Base-by-base conservation (phyloP, 176 grass and related monocot genomes). In the Raddia distichophylla region DNA sequence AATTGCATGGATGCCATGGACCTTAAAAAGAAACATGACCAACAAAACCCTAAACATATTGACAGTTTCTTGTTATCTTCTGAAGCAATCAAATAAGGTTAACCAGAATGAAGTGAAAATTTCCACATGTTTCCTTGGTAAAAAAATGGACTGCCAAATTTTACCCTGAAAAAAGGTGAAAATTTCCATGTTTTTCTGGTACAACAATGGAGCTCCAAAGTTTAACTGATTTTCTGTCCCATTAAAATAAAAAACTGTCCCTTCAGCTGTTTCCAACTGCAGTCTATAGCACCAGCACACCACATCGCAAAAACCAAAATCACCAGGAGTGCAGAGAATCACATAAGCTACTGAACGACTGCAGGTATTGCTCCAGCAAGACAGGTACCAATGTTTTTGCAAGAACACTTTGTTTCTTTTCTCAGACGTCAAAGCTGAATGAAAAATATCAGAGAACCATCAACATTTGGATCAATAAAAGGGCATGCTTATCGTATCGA, bases 391-490 rank as follows among this genome's bases (percentile, higher is more conserved):
- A 63, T 51, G 53, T 7, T 4, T 34, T 17, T 52, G 58, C 51
- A 59, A 49, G 3, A 84, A 13, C 3, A 73, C 69, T 7, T 15
- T 37, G n/a, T 53, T 48, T 73, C 65, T 89, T 77, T 60, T 71
- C 76, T 74, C 66, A 60, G 58, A 73, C 10, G 32, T 59, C 51
- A 82, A 82, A 47, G 54, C 60, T 60, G 78, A 86, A 67, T 22
- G 69, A 73, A 81, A 62, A 75, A 74, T 52, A 67, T 7, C 69
- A 85, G 37, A 76, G 7, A 10, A 53, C 49, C n/a, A 71, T 3
- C 78, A 82, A 73, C 33, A 81, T 72, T 74, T 64, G 27, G 10
- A 64, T 27, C 66, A 49, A 85, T 57, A 5, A 37, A 57, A 42
- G 69, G 64, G n/a, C 7, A 48, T 14, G 15, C 37, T 32, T 15